Percentiles rank a stretch among this genome's conserved stretches.
Evolutionary conservation across 371 early-diverging fungal genomes (phyloP).

Genomic region (Gilbertella persicaria): DNA sequence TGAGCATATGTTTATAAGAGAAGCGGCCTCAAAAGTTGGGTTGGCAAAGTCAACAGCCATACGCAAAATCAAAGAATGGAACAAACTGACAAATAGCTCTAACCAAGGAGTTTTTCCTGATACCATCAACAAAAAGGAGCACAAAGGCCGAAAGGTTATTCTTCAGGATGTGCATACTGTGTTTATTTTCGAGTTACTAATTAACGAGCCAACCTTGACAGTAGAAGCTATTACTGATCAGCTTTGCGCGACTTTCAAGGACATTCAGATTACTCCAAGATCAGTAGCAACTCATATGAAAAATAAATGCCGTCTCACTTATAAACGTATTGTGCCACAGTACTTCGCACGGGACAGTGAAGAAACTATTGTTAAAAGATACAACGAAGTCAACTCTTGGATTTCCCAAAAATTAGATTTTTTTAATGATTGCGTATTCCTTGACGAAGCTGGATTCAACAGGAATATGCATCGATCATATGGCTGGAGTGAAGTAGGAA

Average conservation of each 20-base stretch:
- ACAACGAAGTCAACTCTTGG: neutral
- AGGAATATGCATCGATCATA: constrained; percentile 2
- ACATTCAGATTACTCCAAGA: constrained; percentile 7
- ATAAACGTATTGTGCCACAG: constrained; percentile 6
- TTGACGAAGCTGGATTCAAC: constrained; percentile 17
- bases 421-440: constrained; percentile 8
- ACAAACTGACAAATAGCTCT: constrained; percentile 2
- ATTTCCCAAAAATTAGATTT: constrained; percentile 7
- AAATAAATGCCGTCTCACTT: constrained; percentile 6
- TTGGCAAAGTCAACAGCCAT: constrained; percentile 11
- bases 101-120: constrained; percentile 2
- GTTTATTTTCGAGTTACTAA: constrained; percentile 5
- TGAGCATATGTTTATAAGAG: constrained; percentile 19
- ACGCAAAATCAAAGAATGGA: constrained; percentile 12
- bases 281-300: constrained; percentile 12
- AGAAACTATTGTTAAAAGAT: constrained; percentile 8
- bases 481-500: constrained; percentile 4
- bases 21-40: constrained; percentile 15
- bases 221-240: constrained; percentile 16
- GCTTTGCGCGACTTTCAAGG: constrained; percentile 2
- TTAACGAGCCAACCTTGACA: constrained; percentile 11
- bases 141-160: neutral
- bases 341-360: constrained; percentile 6
- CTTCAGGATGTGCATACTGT: constrained; percentile 6
- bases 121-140: neutral